Conservation (phyloP, 345 rosid genomes). For the Adansonia digitata region DNA sequence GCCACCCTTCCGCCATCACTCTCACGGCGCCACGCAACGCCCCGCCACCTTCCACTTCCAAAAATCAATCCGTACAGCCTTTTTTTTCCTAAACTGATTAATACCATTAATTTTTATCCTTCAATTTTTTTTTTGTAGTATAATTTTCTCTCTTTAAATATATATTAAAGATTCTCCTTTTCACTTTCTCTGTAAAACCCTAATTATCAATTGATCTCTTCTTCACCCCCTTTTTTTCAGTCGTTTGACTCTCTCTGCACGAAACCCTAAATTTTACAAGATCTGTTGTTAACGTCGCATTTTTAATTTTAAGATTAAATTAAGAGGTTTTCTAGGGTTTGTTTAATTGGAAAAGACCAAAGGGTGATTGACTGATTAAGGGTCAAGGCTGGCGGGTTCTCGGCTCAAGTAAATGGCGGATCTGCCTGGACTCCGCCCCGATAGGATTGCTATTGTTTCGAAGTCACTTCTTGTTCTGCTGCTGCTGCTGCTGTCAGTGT, state of each 20-base stretch:
- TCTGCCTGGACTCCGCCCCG: slow-evolving; percentile 49
- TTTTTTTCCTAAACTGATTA: neutral
- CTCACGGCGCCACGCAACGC: neutral
- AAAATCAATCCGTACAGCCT: neutral
- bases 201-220: slow-evolving; percentile 15
- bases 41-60: neutral
- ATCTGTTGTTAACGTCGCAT: slow-evolving; percentile 1
- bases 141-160: neutral
- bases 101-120: neutral
- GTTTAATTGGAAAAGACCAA: slow-evolving; percentile 1
- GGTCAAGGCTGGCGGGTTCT: slow-evolving; percentile 35
- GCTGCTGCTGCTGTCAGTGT: slow-evolving; percentile 4
- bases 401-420: slow-evolving; percentile 61
- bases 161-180: neutral
- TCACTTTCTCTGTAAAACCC: slow-evolving; percentile 37
- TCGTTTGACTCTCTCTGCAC: neutral
- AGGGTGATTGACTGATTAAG: slow-evolving; percentile 8
- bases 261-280: slow-evolving; percentile 17
- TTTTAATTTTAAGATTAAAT: neutral
- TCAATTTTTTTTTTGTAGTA: neutral
- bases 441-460: slow-evolving; percentile 9
- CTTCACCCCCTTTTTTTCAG: neutral
- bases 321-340: slow-evolving; percentile 22
- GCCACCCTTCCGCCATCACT: neutral
- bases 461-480: neutral